Conservation (phyloP, 805 yeast species). For the Cyberlindnera samutprakarnensis region DNA sequence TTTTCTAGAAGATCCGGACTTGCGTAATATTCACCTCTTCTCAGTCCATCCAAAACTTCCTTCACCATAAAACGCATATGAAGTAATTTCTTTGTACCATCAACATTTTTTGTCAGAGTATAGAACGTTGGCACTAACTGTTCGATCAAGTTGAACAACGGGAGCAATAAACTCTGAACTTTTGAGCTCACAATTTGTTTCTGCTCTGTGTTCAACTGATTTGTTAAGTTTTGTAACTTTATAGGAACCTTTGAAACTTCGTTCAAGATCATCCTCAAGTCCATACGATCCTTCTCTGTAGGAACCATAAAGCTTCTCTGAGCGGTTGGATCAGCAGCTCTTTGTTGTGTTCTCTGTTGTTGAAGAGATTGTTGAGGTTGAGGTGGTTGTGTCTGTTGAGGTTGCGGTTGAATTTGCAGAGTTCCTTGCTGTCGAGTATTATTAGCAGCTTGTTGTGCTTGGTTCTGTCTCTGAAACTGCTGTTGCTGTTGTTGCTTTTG, state of each 20-base stretch:
- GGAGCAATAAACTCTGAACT: constrained; percentile 39
- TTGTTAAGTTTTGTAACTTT: constrained; percentile 58
- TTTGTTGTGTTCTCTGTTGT: not conserved
- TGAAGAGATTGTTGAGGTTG: constrained; percentile 11
- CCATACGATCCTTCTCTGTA: constrained; percentile 56
- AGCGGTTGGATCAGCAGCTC: constrained; percentile 1
- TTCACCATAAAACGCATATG: constrained; percentile 75
- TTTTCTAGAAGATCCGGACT: constrained; percentile 66
- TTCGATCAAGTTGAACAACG: constrained; percentile 59
- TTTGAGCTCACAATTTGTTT: constrained; percentile 52
- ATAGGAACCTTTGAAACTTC: constrained; percentile 66
- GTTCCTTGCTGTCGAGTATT: constrained; percentile 8
- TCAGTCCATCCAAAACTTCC: constrained; percentile 64
- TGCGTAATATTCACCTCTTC: constrained; percentile 59
- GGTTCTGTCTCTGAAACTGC: constrained; percentile 15
- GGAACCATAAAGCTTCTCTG: constrained; percentile 23
- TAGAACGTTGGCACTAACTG: constrained; percentile 73
- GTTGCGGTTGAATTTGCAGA: constrained; percentile 7
- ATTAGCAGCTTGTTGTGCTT: constrained; percentile 5
- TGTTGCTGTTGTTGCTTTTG: constrained; percentile 11
- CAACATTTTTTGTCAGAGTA: constrained; percentile 64
- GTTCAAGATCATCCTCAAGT: constrained; percentile 53
- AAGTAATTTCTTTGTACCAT: constrained; percentile 68
- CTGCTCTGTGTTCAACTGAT: constrained; percentile 52
- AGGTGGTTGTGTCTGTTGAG: constrained; percentile 15